A percentile compares a stretch with the other conserved stretches of the same genome.
These are phyloP conservation scores for Plasmopara viticola DNA, from an alignment of 352 stramenopile species.

Conservation along the genomic window DNA sequence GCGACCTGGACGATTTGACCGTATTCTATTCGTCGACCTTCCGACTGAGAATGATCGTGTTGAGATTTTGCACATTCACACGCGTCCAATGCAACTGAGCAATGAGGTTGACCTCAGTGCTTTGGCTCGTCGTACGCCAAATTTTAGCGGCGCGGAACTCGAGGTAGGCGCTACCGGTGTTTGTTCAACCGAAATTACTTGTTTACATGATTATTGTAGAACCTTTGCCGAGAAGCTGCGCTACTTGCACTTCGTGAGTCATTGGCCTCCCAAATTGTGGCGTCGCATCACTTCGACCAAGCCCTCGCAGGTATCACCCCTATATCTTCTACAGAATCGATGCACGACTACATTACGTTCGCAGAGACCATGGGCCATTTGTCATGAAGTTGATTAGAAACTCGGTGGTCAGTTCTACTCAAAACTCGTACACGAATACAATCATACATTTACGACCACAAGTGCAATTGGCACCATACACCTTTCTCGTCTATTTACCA, in stretches of 20 bases:
- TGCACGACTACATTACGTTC: slow-evolving; percentile 58
- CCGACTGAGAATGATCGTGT: slow-evolving; percentile 53
- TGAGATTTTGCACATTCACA: slow-evolving; percentile 76
- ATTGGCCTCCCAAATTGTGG: slow-evolving; percentile 43
- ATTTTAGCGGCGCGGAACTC: slow-evolving; percentile 84
- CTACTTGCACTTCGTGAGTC: slow-evolving; percentile 67
- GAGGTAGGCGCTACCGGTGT: slow-evolving; percentile 40
- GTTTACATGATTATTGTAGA: slow-evolving; percentile 32
- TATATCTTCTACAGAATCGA: slow-evolving; percentile 46
- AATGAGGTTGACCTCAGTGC: slow-evolving; percentile 53
- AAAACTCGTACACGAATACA: no score
- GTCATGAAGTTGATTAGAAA: slow-evolving; percentile 9
- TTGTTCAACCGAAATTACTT: not conserved
- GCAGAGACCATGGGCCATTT: slow-evolving; percentile 50
- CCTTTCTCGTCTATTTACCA: no score
- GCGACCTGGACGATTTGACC: slow-evolving; percentile 93
- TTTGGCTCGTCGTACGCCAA: slow-evolving; percentile 46
- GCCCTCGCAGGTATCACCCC: slow-evolving; percentile 45
- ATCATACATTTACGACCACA: no score
- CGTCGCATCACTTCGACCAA: slow-evolving; percentile 53
- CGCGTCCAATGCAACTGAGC: slow-evolving; percentile 49
- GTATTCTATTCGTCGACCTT: slow-evolving; percentile 93
- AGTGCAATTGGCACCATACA: no score
- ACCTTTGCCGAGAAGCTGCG: slow-evolving; percentile 80
- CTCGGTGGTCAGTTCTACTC: no score